Conservation (phyloP, 352 stramenopile species). For the Phytophthora nicotianae region DNA sequence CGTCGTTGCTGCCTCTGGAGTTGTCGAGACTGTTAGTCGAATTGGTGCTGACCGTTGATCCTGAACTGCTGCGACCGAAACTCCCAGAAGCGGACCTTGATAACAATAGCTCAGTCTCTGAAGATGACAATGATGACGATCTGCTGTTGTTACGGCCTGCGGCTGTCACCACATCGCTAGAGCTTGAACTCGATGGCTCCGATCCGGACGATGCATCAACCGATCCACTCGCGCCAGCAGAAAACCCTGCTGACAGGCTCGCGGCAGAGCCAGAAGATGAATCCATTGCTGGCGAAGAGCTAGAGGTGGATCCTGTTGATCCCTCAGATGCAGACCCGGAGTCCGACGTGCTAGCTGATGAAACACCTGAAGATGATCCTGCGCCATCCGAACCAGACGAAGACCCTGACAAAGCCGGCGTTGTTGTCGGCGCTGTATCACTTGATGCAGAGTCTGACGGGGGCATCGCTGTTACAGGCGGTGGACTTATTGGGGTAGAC, state of each 20-base stretch:
- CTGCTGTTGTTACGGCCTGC: constrained; percentile 13
- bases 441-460: constrained; percentile 13
- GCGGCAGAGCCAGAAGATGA: constrained; percentile 4
- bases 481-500: constrained; percentile 16
- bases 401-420: constrained; percentile 4
- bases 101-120: constrained; percentile 11
- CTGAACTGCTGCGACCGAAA: constrained; percentile 6
- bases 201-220: neutral
- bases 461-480: constrained; percentile 19
- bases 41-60: constrained; percentile 10
- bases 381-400: constrained; percentile 9
- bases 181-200: constrained; percentile 14
- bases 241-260: constrained; percentile 12
- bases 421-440: constrained; percentile 1
- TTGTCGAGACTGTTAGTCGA: constrained; percentile 21
- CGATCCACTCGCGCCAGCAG: constrained; percentile 10
- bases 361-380: constrained; percentile 7
- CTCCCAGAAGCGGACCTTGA: constrained; percentile 26
- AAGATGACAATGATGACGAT: constrained; percentile 13
- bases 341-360: constrained; percentile 8
- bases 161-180: neutral
- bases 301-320: constrained; percentile 11
- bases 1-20: neutral
- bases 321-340: constrained; percentile 8
- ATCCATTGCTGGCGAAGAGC: neutral